Evolutionary conservation across 805 yeast genomes (phyloP).

Genomic region (Candida nonsorbophila): DNA sequence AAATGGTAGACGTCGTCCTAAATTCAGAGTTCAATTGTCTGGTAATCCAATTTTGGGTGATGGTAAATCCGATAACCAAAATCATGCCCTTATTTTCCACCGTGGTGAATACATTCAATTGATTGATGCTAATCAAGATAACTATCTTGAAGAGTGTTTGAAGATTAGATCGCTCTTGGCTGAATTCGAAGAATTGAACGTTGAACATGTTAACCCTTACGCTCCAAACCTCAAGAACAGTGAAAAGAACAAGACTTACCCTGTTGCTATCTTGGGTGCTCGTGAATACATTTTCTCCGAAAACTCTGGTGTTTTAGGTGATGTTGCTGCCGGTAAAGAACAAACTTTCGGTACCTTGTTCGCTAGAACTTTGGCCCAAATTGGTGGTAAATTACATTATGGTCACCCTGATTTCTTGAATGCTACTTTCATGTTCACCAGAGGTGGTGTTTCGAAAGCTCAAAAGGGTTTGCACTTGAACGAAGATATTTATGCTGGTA

Average conservation of each 20-base stretch:
- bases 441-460: slow-evolving; percentile 86
- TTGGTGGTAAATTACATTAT: slow-evolving; percentile 80
- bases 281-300: slow-evolving; percentile 82
- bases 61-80: slow-evolving; percentile 82
- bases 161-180: slow-evolving; percentile 70
- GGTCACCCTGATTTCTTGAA: slow-evolving; percentile 85
- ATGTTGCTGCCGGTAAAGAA: slow-evolving; percentile 84
- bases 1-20: slow-evolving; percentile 55
- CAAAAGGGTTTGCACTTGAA: slow-evolving; percentile 78
- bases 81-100: slow-evolving; percentile 66
- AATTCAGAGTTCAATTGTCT: slow-evolving; percentile 59
- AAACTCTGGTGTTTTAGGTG: slow-evolving; percentile 76
- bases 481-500: slow-evolving; percentile 85
- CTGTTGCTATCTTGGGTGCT: slow-evolving; percentile 81
- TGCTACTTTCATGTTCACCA: slow-evolving; percentile 69
- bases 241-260: slow-evolving; percentile 39
- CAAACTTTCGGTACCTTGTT: slow-evolving; percentile 83
- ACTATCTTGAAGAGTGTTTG: slow-evolving; percentile 75
- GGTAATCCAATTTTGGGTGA: slow-evolving; percentile 84
- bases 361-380: slow-evolving; percentile 75
- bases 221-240: slow-evolving; percentile 65
- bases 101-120: slow-evolving; percentile 80
- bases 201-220: slow-evolving; percentile 74
- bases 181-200: slow-evolving; percentile 61
- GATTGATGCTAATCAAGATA: slow-evolving; percentile 81